A percentile compares a stretch with the other conserved stretches of the same genome.
These are phyloP conservation scores for Passiflora organensis DNA, from an alignment of 345 rosid species.

Conservation along the genomic window DNA sequence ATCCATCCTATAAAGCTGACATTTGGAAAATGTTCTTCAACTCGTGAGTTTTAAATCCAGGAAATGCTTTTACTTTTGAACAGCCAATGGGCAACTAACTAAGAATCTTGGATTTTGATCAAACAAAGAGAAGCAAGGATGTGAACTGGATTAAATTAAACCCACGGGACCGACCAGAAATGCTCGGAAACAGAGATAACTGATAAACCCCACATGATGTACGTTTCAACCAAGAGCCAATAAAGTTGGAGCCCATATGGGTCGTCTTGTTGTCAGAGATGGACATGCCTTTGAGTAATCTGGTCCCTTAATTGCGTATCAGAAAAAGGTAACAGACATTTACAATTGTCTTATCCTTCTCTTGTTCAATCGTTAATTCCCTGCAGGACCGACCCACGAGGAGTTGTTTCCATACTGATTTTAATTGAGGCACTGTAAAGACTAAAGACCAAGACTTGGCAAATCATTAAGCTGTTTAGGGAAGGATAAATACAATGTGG, in stretches of 20 bases:
- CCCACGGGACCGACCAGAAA: too few relatives aligned
- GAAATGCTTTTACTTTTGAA: too few relatives aligned
- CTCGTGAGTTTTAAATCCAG: too few relatives aligned
- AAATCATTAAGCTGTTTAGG: not conserved
- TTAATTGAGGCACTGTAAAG: not conserved
- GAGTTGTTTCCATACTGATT: constrained; percentile 3
- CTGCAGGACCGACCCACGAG: not conserved
- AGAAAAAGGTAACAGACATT: constrained; percentile 14
- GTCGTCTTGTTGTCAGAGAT: not conserved
- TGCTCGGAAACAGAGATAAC: not conserved
- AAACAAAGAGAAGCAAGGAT: too few relatives aligned
- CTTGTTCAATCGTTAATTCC: not conserved
- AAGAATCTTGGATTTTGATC: too few relatives aligned
- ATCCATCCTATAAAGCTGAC: too few relatives aligned
- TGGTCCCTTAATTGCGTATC: constrained; percentile 10
- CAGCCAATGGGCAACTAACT: too few relatives aligned
- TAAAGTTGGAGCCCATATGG: not conserved
- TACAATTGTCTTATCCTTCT: too few relatives aligned
- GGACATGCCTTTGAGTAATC: not conserved
- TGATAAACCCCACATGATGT: not conserved
- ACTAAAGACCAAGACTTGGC: not conserved
- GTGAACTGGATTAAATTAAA: too few relatives aligned
- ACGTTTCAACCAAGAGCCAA: not conserved
- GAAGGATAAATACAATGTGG: too few relatives aligned
- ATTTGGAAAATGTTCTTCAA: too few relatives aligned